These are phyloP conservation scores for Prototheca stagnorum DNA, from an alignment of 163 green algal species.

Conservation along the genomic window DNA sequence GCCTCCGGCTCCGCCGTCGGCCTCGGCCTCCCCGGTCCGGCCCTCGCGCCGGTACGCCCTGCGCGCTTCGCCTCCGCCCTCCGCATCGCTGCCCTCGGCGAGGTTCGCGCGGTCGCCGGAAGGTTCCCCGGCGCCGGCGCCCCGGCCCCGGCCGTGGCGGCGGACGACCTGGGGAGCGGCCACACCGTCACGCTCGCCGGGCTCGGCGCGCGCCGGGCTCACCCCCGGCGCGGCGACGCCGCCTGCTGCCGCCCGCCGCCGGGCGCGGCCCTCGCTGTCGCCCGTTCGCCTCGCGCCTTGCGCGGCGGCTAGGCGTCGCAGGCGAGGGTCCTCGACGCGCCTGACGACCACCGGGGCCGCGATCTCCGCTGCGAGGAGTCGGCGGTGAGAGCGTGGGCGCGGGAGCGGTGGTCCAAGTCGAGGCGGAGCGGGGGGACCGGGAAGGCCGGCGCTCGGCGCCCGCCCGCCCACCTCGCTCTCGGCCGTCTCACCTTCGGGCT, in stretches of 20 bases:
- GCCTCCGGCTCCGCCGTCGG: too few species aligned
- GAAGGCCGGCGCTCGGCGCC: not conserved
- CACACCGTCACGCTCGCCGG: not conserved
- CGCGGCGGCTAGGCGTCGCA: slow-evolving; percentile 36
- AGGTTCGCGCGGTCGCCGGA: too few species aligned
- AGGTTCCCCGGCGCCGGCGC: too few species aligned
- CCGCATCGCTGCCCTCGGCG: too few species aligned
- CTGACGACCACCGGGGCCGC: slow-evolving; percentile 56
- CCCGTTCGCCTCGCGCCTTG: slow-evolving; percentile 4
- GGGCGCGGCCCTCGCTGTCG: slow-evolving; percentile 12
- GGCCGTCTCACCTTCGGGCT: not conserved
- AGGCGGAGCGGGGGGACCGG: not conserved
- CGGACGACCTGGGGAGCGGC: not conserved
- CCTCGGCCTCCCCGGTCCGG: too few species aligned
- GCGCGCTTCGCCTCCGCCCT: too few species aligned
- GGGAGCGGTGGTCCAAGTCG: not conserved
- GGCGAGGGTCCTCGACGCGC: slow-evolving; percentile 32
- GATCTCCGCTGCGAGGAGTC: slow-evolving; percentile 4
- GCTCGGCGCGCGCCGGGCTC: not conserved
- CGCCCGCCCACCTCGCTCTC: not conserved
- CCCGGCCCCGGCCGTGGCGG: not conserved
- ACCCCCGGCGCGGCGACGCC: not conserved
- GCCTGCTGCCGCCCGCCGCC: not conserved
- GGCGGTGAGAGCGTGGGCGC: not conserved
- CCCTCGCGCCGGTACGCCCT: too few species aligned